Conservation (phyloP, 345 rosid genomes). For the Populus deltoides region DNA sequence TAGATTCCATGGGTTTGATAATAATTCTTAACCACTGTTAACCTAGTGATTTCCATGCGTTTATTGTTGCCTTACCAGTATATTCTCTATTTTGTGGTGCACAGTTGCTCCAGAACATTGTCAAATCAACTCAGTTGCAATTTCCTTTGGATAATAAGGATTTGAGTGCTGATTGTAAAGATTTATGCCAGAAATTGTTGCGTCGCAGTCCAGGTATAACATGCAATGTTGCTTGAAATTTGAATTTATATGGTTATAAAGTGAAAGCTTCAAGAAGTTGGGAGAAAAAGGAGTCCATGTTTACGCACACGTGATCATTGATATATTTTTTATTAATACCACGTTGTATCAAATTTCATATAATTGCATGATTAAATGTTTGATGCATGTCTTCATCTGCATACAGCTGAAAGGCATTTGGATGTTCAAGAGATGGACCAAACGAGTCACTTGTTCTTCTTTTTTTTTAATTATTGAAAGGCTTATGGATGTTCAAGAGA, state of each 20-base stretch:
- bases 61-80: constrained; percentile 7
- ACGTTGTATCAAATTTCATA: background rate
- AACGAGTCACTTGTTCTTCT: background rate
- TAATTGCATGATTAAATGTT: constrained; percentile 2
- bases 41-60: constrained; percentile 5
- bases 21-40: constrained; percentile 7
- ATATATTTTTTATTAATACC: background rate
- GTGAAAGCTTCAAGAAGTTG: background rate
- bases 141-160: constrained; percentile 60
- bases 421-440: background rate
- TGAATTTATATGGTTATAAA: constrained; percentile 5
- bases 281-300: background rate
- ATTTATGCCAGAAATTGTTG: constrained; percentile 82
- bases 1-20: background rate
- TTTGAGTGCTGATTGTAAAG: constrained; percentile 69
- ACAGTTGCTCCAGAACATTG: constrained; percentile 91
- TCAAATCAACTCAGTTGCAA: constrained; percentile 72
- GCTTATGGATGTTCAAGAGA: too few relatives aligned
- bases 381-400: background rate
- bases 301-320: background rate
- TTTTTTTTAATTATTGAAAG: too few relatives aligned
- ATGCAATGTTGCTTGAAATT: constrained; percentile 6
- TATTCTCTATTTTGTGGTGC: constrained; percentile 21
- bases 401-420: background rate
- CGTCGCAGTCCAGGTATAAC: constrained; percentile 85